Evolutionary conservation across 2,329 filamentous ascomycete species (phyloP).

Genomic region (Coleophoma crateriformis): DNA sequence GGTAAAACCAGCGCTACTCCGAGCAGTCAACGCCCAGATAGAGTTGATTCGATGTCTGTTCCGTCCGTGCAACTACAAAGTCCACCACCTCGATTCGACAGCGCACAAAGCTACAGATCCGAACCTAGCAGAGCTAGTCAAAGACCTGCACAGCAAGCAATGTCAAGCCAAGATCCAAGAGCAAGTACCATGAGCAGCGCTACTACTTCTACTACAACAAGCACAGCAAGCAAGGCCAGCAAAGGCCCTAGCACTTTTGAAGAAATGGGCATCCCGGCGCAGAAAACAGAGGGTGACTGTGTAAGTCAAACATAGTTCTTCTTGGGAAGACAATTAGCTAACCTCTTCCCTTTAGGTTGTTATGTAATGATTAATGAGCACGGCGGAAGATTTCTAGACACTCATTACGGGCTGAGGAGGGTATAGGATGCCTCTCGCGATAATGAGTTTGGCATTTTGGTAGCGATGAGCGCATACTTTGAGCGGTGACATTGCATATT

Average conservation of each 20-base stretch:
- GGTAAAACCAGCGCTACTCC: not conserved
- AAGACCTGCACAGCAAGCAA: not conserved
- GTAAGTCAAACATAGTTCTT: slow-evolving; percentile 40
- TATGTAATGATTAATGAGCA: slow-evolving; percentile 17
- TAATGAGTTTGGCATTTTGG: not conserved
- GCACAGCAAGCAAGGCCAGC: slow-evolving; percentile 18
- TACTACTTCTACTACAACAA: slow-evolving; percentile 7
- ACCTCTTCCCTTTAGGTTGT: slow-evolving; percentile 12
- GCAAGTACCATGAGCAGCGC: not conserved
- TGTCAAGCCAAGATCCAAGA: not conserved
- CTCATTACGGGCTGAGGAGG: slow-evolving; percentile 1
- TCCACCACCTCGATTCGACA: not conserved
- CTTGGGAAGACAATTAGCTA: not conserved
- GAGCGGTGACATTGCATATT: no score
- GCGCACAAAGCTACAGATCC: not conserved
- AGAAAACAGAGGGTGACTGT: slow-evolving; percentile 83
- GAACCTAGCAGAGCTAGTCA: not conserved
- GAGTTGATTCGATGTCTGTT: no score
- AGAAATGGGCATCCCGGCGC: slow-evolving; percentile 90
- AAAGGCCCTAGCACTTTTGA: slow-evolving; percentile 91
- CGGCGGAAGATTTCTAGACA: not conserved
- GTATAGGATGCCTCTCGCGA: not conserved
- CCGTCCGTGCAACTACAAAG: not conserved
- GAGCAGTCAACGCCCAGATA: not conserved
- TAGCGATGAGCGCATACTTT: no score